These are phyloP conservation scores for Fusarium nematophilum DNA, from an alignment of 2,329 filamentous ascomycete species.

Conservation along the genomic window DNA sequence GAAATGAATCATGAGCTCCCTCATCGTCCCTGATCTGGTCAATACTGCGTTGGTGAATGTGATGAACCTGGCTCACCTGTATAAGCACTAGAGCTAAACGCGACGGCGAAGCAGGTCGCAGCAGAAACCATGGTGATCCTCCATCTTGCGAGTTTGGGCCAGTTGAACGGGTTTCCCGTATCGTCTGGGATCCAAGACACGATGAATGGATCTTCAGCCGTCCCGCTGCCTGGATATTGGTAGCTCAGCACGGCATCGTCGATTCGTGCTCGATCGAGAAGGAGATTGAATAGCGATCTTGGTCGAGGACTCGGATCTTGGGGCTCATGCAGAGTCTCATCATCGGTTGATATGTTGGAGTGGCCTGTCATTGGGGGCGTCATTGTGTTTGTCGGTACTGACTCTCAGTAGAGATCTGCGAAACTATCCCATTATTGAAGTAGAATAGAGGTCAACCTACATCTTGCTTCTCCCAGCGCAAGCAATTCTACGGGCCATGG, in stretches of 20 bases:
- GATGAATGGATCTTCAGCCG: constrained; percentile 72
- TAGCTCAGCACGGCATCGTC: constrained; percentile 67
- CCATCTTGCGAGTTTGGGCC: constrained; percentile 70
- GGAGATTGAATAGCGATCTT: constrained; percentile 50
- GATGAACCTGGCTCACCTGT: constrained; percentile 68
- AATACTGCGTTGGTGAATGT: too few relatives aligned
- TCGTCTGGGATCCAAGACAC: constrained; percentile 76
- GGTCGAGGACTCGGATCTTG: constrained; percentile 3
- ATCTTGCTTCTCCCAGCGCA: too few relatives aligned
- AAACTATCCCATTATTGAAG: constrained; percentile 8
- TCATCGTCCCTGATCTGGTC: constrained; percentile 44
- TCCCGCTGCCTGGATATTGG: constrained; percentile 70
- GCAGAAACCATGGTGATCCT: constrained; percentile 71
- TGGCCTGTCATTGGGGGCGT: constrained; percentile 17
- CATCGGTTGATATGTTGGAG: constrained; percentile 20
- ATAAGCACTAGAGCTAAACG: constrained; percentile 77
- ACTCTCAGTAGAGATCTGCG: too few relatives aligned
- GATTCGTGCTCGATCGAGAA: constrained; percentile 68
- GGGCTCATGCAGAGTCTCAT: constrained; percentile 29
- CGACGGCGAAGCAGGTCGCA: constrained; percentile 73
- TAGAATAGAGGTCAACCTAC: constrained; percentile 5
- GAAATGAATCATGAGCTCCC: constrained; percentile 67
- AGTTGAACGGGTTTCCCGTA: constrained; percentile 73
- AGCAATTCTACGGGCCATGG: too few relatives aligned
- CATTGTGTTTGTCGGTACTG: too few relatives aligned